Base-by-base conservation (phyloP, 2,329 filamentous ascomycete genomes). In the Orbilia brochopaga region DNA sequence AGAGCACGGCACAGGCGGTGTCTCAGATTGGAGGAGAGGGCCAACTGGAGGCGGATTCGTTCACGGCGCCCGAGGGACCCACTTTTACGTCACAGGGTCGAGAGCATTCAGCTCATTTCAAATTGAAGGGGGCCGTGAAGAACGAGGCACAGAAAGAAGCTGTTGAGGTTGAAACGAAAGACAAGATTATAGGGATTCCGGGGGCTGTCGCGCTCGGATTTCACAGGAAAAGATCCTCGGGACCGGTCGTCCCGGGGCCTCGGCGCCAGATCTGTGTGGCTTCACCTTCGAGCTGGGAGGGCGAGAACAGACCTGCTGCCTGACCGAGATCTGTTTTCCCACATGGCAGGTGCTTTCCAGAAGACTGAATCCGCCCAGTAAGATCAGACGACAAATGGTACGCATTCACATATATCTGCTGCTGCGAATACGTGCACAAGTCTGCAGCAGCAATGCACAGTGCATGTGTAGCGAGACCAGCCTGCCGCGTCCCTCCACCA, bases 1-100 rank as follows among this genome's bases (percentile, higher is more conserved):
- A 63, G 60, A 72, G 67, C 40, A 72, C 67, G 67, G 67, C 67
- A 72, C 67, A 72, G 60, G 64, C 67, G 53, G 24, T 72, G 67
- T 72, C 67, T 72, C 59, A 65, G 67, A 65, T 72, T 54, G 59
- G 30, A 30, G 32, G n/a, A 32, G 30, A 56, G 57, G 40, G 6
- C 67, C 67, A 72, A 72, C 60, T 3, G 53, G 44, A 55, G 40
- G 50, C 42, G 64, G 42, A 50, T 40, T 60, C 59, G 64, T 55
- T 64, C 61, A 64, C 50, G 53, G 54, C 40, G 53, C 42, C 51
- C 55, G 58, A 61, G 55, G 19, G 67, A 27, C 60, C 60, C 60
- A 72, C 67, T 72, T 53, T 65, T 72, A 72, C 67, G 67, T 72
- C 67, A 72, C 67, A 72, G 67, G 67, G 67, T 55, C 56, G 40